Percentiles rank a stretch among this genome's conserved stretches.
These are phyloP conservation scores for Sanghuangporus sanghuang DNA, from an alignment of 1,284 basidiomycete genomes.

Conservation along the genomic window DNA sequence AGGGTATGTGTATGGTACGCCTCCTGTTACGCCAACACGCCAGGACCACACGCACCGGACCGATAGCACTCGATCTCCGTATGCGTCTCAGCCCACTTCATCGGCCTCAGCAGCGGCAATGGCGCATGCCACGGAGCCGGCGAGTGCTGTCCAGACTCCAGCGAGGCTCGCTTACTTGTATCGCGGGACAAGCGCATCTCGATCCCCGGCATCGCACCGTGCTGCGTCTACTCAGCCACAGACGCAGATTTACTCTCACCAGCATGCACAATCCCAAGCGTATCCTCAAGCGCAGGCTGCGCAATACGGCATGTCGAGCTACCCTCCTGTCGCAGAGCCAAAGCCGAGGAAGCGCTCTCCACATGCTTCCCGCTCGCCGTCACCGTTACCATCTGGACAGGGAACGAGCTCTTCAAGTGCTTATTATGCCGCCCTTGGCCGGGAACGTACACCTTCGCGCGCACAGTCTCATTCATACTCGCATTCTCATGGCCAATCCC, in stretches of 20 bases:
- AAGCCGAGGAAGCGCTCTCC: constrained; percentile 10
- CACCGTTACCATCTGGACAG: constrained; percentile 1
- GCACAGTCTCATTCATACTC: neutral
- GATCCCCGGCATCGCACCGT: constrained; percentile 2
- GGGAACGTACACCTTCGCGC: neutral
- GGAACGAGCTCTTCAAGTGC: neutral
- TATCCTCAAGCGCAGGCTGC: neutral
- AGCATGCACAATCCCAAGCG: neutral
- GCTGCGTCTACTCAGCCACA: neutral
- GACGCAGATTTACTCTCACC: neutral
- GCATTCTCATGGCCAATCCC: neutral
- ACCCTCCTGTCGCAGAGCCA: neutral
- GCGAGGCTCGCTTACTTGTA: constrained; percentile 10
- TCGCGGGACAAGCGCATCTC: constrained; percentile 7
- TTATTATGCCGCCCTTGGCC: neutral
- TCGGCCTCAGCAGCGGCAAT: neutral
- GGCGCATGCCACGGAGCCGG: neutral
- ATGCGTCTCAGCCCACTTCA: neutral
- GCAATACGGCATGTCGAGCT: neutral
- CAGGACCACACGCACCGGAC: neutral
- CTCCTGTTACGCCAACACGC: constrained; percentile 15
- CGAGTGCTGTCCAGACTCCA: constrained; percentile 8
- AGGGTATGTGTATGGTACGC: constrained; percentile 6
- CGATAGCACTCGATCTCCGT: neutral
- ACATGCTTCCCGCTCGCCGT: constrained; percentile 10